These are phyloP conservation scores for Effrenium voratum DNA, from an alignment of 73 alveolate genomes.

Conservation along the genomic window DNA sequence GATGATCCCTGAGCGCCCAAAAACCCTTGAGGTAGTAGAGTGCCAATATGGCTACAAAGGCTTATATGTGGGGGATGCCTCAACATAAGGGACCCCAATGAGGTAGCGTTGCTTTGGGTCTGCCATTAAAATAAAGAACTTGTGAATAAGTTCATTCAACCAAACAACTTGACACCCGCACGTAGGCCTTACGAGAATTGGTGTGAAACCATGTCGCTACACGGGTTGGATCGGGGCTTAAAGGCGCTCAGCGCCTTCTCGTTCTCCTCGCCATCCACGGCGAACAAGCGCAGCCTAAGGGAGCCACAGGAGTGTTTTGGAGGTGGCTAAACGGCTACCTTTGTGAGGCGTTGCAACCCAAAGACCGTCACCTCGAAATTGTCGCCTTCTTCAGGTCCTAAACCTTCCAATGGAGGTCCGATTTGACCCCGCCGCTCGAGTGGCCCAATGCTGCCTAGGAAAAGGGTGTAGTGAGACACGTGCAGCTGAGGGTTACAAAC, in stretches of 20 bases:
- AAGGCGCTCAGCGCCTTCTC: slow-evolving; percentile 16
- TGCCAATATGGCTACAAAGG: too few species aligned
- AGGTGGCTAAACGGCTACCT: too few species aligned
- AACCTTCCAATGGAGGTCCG: background rate
- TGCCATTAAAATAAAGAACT: too few species aligned
- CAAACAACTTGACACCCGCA: background rate
- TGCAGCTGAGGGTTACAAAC: background rate
- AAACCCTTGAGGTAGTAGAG: too few species aligned
- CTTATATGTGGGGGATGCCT: too few species aligned
- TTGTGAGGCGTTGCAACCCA: background rate
- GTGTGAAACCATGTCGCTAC: too few species aligned
- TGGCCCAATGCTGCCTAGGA: background rate
- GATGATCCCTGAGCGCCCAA: too few species aligned
- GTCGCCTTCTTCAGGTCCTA: background rate
- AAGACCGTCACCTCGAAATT: background rate
- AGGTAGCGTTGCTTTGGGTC: too few species aligned
- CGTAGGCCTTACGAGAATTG: background rate
- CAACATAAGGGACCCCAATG: too few species aligned
- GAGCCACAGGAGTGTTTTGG: too few species aligned
- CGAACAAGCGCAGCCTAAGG: slow-evolving; percentile 75
- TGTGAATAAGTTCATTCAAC: background rate
- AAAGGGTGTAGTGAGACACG: background rate
- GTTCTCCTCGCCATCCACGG: slow-evolving; percentile 87
- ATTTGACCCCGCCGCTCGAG: background rate
- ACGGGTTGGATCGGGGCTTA: background rate